Base-by-base conservation (phyloP, 1,139 yeast species). In the Arxiozyma telluris region DNA sequence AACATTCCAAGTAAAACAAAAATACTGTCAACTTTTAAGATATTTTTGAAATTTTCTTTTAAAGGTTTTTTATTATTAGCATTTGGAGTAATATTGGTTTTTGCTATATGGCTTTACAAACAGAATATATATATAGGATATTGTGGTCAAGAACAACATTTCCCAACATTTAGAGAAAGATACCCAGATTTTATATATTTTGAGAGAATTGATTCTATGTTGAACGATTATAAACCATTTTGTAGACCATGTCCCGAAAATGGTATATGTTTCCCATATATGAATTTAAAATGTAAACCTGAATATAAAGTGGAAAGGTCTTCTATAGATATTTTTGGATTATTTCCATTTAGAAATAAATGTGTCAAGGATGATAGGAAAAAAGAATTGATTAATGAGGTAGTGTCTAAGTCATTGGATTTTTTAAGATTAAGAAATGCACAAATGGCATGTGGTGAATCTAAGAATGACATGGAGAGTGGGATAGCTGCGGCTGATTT, bases 181-280 rank as follows among this genome's bases (percentile, higher is more conserved):
- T 56, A 62, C 21, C 61, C 67, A 46, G 57, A 57, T 7, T 34
- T 49, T 41, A 3, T 47, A 22, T 9, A 22, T 21, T 17, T 61
- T 23, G 59, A 58, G 9, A 55, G 59, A 2, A 47, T 69, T 9
- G 66, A 63, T 48, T 22, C 49, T 1, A 51, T 53, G 39, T 50
- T 66, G 41, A 53, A 56, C 44, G 54, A 58, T 22, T 50, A 60
- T 53, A 79, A 79, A 53, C 96, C 97, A 4, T 57, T 63, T 1
- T 93, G 98, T 70, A 71, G 78, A 8, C 80, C 80, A 42, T 91
- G 98, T 65, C 98, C 98, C 0, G 77, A 76, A 11, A 87, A 91
- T 69, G 95, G 94, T 1, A 74, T 81, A 51, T 93, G 98, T 67
- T 80, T 76, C 58, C 80, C 82, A 34, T 69, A 76, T 50, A 73